Evolutionary conservation across 2,329 filamentous ascomycete species (phyloP).

Genomic region (Neonectria sp.): DNA sequence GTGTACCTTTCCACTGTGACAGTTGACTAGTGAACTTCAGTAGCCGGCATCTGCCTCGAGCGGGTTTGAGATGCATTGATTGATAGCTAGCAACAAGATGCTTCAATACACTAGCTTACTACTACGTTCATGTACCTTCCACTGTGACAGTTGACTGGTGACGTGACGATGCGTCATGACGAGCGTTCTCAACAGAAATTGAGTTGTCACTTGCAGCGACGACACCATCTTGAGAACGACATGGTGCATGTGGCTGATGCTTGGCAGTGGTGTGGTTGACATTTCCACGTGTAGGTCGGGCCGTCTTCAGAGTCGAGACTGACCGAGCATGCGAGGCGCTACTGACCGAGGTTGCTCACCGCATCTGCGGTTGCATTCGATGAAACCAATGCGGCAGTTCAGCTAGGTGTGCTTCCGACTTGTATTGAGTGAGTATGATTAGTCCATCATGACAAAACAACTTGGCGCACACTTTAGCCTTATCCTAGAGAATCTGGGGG

Average conservation of each 20-base stretch:
- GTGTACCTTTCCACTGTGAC: slow-evolving; percentile 9
- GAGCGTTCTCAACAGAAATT: slow-evolving; percentile 7
- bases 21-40: not conserved
- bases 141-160: slow-evolving; percentile 17
- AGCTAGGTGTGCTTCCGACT: not conserved
- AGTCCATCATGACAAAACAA: not conserved
- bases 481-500: not conserved
- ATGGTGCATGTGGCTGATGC: slow-evolving; percentile 7
- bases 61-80: slow-evolving; percentile 8
- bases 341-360: slow-evolving; percentile 20
- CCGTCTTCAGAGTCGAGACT: slow-evolving; percentile 21
- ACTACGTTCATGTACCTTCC: not conserved
- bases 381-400: not conserved
- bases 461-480: not conserved
- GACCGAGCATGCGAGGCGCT: not conserved
- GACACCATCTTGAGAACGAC: not conserved
- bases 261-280: not conserved
- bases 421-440: not conserved
- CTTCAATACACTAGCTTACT: slow-evolving; percentile 20
- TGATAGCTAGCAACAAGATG: slow-evolving; percentile 24
- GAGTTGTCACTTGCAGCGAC: slow-evolving; percentile 1
- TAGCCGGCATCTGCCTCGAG: slow-evolving; percentile 5
- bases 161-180: not conserved
- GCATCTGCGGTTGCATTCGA: not conserved
- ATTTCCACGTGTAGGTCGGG: slow-evolving; percentile 25